phyloP scores from a whole-genome alignment of 768 basidiomycete genomes.

The Lactarius akahatsu region DNA sequence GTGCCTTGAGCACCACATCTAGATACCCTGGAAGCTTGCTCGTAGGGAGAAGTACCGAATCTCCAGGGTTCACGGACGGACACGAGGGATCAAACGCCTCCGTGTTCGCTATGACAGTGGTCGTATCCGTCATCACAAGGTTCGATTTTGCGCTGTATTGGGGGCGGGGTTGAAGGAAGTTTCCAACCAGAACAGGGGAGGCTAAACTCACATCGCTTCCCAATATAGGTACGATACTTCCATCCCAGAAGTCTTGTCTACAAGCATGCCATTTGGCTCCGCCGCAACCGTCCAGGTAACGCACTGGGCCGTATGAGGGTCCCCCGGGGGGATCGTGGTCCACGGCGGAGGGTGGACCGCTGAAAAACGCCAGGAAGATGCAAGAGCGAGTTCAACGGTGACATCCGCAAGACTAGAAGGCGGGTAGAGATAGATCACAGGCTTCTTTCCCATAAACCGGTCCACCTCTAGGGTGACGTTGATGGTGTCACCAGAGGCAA shows the following conservation, averaged over 20 bases:
- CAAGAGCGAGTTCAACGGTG: constrained; percentile 8
- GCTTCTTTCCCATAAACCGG: neutral
- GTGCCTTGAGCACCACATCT: constrained; percentile 35
- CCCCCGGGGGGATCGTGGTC: neutral
- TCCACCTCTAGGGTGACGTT: neutral
- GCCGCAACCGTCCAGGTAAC: constrained; percentile 17
- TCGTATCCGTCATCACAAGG: neutral
- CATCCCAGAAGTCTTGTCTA: constrained; percentile 5
- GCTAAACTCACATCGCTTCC: constrained; percentile 17
- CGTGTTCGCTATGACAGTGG: neutral
- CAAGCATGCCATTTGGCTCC: constrained; percentile 17
- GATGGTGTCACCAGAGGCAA: neutral
- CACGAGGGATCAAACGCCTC: constrained; percentile 22
- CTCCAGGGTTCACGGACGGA: constrained; percentile 3
- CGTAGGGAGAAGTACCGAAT: constrained; percentile 34
- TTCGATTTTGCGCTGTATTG: neutral
- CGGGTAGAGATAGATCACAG: constrained; percentile 20
- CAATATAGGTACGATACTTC: constrained; percentile 21
- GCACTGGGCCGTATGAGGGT: neutral
- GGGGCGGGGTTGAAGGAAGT: constrained; percentile 12
- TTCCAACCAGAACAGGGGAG: too few species aligned
- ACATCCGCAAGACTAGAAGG: constrained; percentile 13
- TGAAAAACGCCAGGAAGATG: constrained; percentile 12
- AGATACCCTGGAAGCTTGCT: constrained; percentile 39
- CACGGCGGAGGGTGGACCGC: constrained; percentile 13